Percentiles rank a stretch among this genome's conserved stretches.
Evolutionary conservation across 2,329 filamentous ascomycete species (phyloP).

Genomic region (Ceratocystis alfenasii): DNA sequence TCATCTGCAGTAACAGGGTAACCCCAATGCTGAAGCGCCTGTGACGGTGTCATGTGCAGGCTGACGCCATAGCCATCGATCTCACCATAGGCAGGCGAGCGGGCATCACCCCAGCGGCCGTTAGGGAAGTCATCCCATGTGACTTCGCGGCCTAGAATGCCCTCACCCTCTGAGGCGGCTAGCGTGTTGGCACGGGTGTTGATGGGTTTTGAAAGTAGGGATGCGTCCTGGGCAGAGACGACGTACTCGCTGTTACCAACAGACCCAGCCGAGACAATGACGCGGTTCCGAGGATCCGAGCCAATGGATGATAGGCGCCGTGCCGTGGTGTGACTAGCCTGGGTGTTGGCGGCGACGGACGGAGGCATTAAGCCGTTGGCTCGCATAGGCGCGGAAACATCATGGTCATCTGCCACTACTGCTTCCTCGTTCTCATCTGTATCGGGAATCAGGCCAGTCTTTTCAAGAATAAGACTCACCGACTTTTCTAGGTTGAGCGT

Average conservation of each 20-base stretch:
- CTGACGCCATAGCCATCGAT: constrained; percentile 98
- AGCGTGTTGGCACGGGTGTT: constrained; percentile 75
- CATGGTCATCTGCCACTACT: constrained; percentile 18
- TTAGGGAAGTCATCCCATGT: constrained; percentile 99
- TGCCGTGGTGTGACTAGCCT: constrained; percentile 30
- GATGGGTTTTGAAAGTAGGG: constrained; percentile 58
- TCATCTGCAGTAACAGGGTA: constrained; percentile 57
- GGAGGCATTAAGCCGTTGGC: constrained; percentile 35
- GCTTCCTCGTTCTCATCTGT: constrained; percentile 35
- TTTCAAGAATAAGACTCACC: constrained; percentile 82
- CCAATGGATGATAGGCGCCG: constrained; percentile 67
- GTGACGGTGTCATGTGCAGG: constrained; percentile 74
- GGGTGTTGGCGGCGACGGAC: constrained; percentile 32
- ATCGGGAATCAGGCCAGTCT: constrained; percentile 64
- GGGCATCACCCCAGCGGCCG: constrained; percentile 84
- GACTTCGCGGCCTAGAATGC: constrained; percentile 77
- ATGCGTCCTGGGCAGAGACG: constrained; percentile 63
- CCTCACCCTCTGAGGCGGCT: constrained; percentile 88
- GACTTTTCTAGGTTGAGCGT: constrained; percentile 94
- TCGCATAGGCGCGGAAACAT: constrained; percentile 26
- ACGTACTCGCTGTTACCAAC: constrained; percentile 54
- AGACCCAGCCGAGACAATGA: constrained; percentile 60
- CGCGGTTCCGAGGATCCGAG: constrained; percentile 74
- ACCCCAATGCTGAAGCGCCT: constrained; percentile 78
- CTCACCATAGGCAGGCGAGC: constrained; percentile 87